Evolutionary conservation across 805 yeast species (phyloP).

Genomic region (Zygosaccharomyces bailii): DNA sequence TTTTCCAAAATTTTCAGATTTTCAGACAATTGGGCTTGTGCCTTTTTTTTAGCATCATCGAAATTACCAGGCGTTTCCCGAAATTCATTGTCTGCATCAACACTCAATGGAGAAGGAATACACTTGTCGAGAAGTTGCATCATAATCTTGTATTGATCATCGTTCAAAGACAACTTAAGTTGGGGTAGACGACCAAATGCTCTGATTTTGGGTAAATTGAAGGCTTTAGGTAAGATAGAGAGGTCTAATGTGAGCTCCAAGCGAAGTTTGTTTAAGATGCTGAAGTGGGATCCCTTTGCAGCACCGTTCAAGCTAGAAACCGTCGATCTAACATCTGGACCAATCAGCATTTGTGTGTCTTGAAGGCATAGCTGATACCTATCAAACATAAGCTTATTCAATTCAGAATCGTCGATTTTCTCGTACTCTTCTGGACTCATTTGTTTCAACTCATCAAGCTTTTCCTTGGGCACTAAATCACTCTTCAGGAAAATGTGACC

Average conservation of each 20-base stretch:
- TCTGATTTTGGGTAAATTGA: constrained; percentile 65
- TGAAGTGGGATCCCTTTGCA: constrained; percentile 40
- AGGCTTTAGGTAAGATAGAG: constrained; percentile 80
- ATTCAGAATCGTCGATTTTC: constrained; percentile 39
- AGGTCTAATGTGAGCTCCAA: constrained; percentile 72
- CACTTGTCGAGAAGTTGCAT: constrained; percentile 72
- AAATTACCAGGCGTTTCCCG: constrained; percentile 5
- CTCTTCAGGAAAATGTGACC: constrained; percentile 87
- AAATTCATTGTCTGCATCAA: constrained; percentile 33
- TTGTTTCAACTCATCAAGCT: constrained; percentile 64
- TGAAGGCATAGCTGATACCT: constrained; percentile 70
- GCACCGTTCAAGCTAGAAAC: constrained; percentile 62
- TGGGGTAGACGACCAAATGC: constrained; percentile 75
- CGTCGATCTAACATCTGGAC: constrained; percentile 74
- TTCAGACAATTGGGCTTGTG: constrained; percentile 28
- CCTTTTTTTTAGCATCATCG: constrained; percentile 21
- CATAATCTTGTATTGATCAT: constrained; percentile 83
- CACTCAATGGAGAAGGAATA: constrained; percentile 47
- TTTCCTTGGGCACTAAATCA: constrained; percentile 69
- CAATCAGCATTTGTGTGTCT: constrained; percentile 86
- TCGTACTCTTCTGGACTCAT: constrained; percentile 71
- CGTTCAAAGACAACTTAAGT: constrained; percentile 70
- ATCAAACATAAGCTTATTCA: constrained; percentile 85
- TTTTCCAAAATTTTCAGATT: constrained; percentile 34
- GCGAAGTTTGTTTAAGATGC: constrained; percentile 72